Evolutionary conservation across 2,329 filamentous ascomycete species (phyloP), one percentile per base, ranked within the genome.

Genomic region (Colletotrichum incanum): DNA sequence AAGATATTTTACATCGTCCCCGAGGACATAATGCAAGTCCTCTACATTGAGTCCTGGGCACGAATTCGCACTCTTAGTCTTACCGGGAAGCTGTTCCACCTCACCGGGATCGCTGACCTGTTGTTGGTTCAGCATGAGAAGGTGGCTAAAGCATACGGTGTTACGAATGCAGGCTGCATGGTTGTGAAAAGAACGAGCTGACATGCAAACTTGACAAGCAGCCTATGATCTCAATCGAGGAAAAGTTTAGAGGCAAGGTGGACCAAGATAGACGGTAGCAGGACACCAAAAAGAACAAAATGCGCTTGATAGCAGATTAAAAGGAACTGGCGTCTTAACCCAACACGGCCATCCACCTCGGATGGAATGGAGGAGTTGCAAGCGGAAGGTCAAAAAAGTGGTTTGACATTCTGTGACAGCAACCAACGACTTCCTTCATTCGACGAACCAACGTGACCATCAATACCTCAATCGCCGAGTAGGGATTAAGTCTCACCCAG

Each of bases 41-140:
- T 98, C 18, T 99, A 96, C 80, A 89, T 98, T 37, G 96, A 99
- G 85, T 96, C 93, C 26, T 98, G 95, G 92, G 96, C 96, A 3
- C 89, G 96, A 20, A 93, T 97, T 20, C 92, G 88, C 75, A 92
- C 90, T 16, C 82, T 98, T 75, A 98, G 96, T 83, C 81, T 98
- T 71, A 97, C 94, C 47, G 96, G 96, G 0, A 92, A 90, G 79
- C 83, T 98, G 47, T 85, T 99, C 69, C 82, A 92, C 70, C 84
- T 85, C 75, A 84, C 85, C 2, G 83, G 86, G 56, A 82, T 97
- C 50, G 93, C 93, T 59, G 94, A 97, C 81, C 84, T 92, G 60
- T 93, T 97, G 77, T 81, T 97, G 64, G 94, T 97, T 67, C 95
- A 98, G 85, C 96, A 96, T 87, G 86, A 90, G 71, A 82, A 85